Percentiles rank a stretch among this genome's conserved stretches.
Evolutionary conservation across 2,329 filamentous ascomycete genomes (phyloP).

Genomic region (Pseudonectria buxi): DNA sequence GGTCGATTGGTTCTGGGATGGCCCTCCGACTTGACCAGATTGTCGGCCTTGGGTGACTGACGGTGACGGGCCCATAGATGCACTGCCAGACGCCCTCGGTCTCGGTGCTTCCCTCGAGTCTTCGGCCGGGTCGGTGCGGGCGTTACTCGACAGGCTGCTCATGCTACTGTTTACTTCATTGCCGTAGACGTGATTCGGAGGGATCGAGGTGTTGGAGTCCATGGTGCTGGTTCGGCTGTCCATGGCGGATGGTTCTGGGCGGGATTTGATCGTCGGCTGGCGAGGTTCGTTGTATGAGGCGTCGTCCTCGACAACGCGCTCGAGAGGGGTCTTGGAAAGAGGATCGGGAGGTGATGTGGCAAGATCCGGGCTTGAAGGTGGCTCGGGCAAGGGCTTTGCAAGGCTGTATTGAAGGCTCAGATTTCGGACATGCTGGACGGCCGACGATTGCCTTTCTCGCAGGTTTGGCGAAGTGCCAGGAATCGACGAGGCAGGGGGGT

Average conservation of each 20-base stretch:
- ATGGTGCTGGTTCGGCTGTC: constrained; percentile 41
- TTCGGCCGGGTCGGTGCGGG: constrained; percentile 39
- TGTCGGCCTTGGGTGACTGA: constrained; percentile 33
- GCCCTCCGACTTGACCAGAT: constrained; percentile 31
- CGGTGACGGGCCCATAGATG: constrained; percentile 52
- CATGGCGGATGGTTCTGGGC: constrained; percentile 18
- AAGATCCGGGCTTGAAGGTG: constrained; percentile 31
- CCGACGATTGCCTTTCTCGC: constrained; percentile 12
- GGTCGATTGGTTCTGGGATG: constrained; percentile 42
- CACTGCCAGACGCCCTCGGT: constrained; percentile 46
- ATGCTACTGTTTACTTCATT: constrained; percentile 41
- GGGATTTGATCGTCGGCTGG: constrained; percentile 3
- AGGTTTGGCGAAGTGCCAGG: constrained; percentile 11
- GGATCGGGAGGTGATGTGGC: constrained; percentile 26
- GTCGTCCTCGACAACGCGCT: constrained; percentile 26
- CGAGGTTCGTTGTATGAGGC: constrained; percentile 23
- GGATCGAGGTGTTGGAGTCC: constrained; percentile 36
- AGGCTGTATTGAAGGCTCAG: constrained; percentile 51
- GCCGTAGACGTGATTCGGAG: constrained; percentile 31
- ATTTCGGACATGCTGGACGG: constrained; percentile 44
- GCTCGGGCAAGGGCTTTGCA: constrained; percentile 49
- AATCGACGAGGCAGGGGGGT: constrained; percentile 5
- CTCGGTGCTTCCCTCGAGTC: constrained; percentile 40
- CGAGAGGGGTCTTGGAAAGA: constrained; percentile 17
- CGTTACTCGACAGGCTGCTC: constrained; percentile 36